Base-by-base conservation (phyloP, 805 yeast species). In the Suhomyces kilbournensis region DNA sequence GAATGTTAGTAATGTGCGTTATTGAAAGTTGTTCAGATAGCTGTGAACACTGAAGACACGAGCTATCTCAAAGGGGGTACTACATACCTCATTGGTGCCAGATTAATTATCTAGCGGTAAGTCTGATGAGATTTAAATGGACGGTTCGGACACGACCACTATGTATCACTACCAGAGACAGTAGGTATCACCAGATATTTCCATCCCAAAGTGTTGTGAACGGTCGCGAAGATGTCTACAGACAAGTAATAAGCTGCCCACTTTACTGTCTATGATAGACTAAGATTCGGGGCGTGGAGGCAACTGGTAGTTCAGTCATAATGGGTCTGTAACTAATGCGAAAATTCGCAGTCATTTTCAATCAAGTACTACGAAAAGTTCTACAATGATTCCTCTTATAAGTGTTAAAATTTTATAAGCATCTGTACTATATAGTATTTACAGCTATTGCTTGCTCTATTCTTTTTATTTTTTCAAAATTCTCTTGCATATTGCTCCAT, bases 1-100 rank as follows among this genome's bases (percentile, higher is more conserved):
- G 17, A 2, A 3, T 3, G 70, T 69, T 70, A 70, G 74, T 69
- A 66, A n/a, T 19, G 15, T 3, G n/a, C 17, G 14, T 10, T 28
- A 10, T 17, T 17, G 14, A 14, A 7, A 38, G 12, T 15, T 23
- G 23, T 17, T 15, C 7, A 5, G 23, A 19, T 17, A 10, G n/a
- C 8, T 15, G 9, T 32, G 32, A n/a, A n/a, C 35, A 1, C 17
- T 3, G 9, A 1, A n/a, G 17, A 32, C 3, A 9, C 9, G 20
- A 38, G 22, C 42, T 38, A 17, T 19, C 35, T 32, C 35, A 14
- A 32, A 32, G 12, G 19, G 20, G 3, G 10, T n/a, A 12, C 5
- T 43, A 55, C 58, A 15, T 55, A 55, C 58, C 58, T 55, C 58
- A 55, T 55, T 23, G 15, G 44, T 38, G 39, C 30, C 25, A 8